Percentiles rank a stretch among this genome's conserved stretches.
Conservation (phyloP, 2,329 filamentous ascomycete species). For the Cladosporium sp. region DNA sequence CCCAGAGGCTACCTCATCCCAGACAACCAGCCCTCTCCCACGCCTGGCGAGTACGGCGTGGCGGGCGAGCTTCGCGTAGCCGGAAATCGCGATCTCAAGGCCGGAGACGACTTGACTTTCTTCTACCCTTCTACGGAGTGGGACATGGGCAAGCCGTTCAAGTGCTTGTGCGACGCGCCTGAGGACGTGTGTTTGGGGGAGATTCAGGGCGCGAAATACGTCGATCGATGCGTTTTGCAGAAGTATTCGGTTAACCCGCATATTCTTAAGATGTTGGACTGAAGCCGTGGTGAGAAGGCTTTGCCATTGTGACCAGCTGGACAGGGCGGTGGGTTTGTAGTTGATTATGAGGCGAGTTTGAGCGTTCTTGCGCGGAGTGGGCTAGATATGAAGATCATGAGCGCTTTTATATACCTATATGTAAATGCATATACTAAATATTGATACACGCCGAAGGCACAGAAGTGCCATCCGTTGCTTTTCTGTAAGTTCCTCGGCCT, state of each 20-base stretch:
- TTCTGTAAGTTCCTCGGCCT: too few relatives aligned
- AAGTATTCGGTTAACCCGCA: constrained; percentile 6
- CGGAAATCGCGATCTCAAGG: constrained; percentile 33
- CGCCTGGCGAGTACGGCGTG: constrained; percentile 7
- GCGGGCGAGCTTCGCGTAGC: constrained; percentile 20
- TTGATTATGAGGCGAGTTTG: background rate
- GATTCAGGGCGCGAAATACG: constrained; percentile 37
- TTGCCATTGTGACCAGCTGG: too few relatives aligned
- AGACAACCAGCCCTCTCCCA: constrained; percentile 3
- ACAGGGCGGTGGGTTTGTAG: background rate
- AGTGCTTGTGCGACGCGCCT: constrained; percentile 37
- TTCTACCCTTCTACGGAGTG: constrained; percentile 48
- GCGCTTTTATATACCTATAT: too few relatives aligned
- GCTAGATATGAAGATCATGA: too few relatives aligned
- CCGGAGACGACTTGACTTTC: constrained; percentile 41
- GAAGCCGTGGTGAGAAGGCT: background rate
- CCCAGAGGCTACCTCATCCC: constrained; percentile 11
- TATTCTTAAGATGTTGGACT: constrained; percentile 8
- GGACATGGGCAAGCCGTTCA: constrained; percentile 43
- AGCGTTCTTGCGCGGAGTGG: background rate
- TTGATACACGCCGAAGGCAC: too few relatives aligned
- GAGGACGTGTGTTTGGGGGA: constrained; percentile 32
- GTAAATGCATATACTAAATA: too few relatives aligned
- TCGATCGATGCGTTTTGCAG: constrained; percentile 30
- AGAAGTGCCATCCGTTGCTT: too few relatives aligned